Base-by-base conservation (phyloP, 2,329 filamentous ascomycete species). In the Aspergillus sp. region DNA sequence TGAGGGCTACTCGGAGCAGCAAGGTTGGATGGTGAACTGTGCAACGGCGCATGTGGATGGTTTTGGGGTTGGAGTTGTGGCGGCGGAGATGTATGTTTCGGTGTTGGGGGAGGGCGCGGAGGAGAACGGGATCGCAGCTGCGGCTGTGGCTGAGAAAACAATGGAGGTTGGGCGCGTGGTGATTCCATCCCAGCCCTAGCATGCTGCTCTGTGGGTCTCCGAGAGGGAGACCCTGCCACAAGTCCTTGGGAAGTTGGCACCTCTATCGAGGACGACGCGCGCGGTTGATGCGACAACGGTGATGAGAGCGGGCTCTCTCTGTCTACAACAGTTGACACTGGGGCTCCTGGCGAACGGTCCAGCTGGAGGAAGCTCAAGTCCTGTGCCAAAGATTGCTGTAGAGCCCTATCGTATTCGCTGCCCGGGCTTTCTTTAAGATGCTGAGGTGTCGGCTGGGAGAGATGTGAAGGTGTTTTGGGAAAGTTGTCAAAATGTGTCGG, bases 41-140 rank as follows among this genome's bases (percentile, higher is more conserved):
- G 61, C 7, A 55, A 27, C 8, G 54, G 62, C 39, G 49, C 39
- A 52, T 60, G 46, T 35, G 44, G 25, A 25, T 33, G 62, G 37
- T 57, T 52, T 31, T 57, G 52, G 43, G 57, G 50, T 7, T 60
- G 56, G 4, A 40, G 56, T 40, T 60, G 57, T 11, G 61, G 53
- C 27, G 23, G 84, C 75, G 60, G 84, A 80, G 6, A 81, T 82
- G 23, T 81, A 77, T 9, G 86, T 84, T 67, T 88, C 86, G 2
- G 82, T 76, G 11, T 80, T 77, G 4, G 80, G 76, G 15, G 79
- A 69, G 61, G 66, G 48, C 55, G 65, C 54, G 53, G 15, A 37
- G 50, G 49, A 3, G 43, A 55, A 35, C 44, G 14, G 45, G 45
- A 23, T 17, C 52, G 56, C 6, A 33, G 60, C 33, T 61, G 58